Base-by-base conservation (phyloP, 2,329 filamentous ascomycete species). In the Diatrype stigma region DNA sequence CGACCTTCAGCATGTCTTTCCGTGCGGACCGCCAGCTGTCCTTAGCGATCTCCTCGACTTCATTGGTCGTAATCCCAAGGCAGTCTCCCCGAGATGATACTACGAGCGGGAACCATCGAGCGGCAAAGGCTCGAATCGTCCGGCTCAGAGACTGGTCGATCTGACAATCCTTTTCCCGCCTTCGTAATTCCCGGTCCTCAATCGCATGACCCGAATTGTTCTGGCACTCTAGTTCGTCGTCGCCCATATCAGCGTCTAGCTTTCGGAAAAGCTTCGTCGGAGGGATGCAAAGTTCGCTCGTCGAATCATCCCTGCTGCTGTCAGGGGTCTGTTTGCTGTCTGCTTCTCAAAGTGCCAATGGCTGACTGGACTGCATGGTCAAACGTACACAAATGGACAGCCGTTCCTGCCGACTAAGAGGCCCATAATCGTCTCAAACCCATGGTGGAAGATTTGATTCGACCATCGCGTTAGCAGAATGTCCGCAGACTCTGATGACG, bases 1-100 rank as follows among this genome's bases (percentile, higher is more conserved):
- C 47, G 28, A 46, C 53, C 44, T 40, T 56, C 6, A 57, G 30
- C 55, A 57, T 57, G 17, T 53, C 51, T 47, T 48, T 55, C 37
- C 55, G 53, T 17, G 51, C 30, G 23, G 35, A 34, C 16, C 50
- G 52, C 54, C 50, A 56, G 19, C 23, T 45, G 16, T 49, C 32
- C 22, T 42, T 45, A 11, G 44, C 42, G 11, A 51, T 7, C 8
- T 52, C 46, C 44, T 42, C 30, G 23, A 35, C 21, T 19, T 46
- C 37, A 40, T 6, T 47, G 14, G 17, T n/a, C 32, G 40, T 40
- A 12, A 19, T 30, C 16, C 4, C 35, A 30, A 10, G 26, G n/a
- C n/a, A n/a, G 26, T 30, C 26, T 30, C 10, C 26, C 10, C 26
- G 26, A 6, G 5, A 19, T 22, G 19, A 23, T 1, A 30, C 16